Conservation (phyloP, 495 filamentous ascomycete genomes). For the Neurospora pannonica region DNA sequence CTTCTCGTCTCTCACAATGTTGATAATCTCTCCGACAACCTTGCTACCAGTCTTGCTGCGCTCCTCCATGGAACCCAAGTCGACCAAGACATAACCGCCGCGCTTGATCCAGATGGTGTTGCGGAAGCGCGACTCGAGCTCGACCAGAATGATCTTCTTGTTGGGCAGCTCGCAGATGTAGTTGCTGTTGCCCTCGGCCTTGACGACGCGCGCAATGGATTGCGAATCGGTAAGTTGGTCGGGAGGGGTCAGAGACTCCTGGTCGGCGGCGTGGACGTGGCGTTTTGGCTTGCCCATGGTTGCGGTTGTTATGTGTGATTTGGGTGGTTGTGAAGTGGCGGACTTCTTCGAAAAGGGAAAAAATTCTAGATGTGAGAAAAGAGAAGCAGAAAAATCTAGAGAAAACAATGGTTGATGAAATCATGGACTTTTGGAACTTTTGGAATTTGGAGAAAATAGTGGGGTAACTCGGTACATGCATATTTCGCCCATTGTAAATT, state of each 20-base stretch:
- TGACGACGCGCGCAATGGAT: conserved; percentile 62
- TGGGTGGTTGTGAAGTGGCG: background rate
- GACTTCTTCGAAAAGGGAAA: background rate
- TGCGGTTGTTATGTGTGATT: background rate
- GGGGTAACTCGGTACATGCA: background rate
- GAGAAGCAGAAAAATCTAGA: background rate
- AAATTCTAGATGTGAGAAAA: background rate
- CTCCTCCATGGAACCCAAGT: conserved; percentile 51
- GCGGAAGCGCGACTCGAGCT: conserved; percentile 73
- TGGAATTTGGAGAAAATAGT: background rate
- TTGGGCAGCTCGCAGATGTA: conserved; percentile 61
- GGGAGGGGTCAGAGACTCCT: conserved; percentile 68
- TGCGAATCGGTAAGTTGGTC: conserved; percentile 53
- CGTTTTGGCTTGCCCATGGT: conserved; percentile 67
- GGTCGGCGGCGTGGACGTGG: conserved; percentile 60
- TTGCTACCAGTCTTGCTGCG: conserved; percentile 65
- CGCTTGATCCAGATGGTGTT: conserved; percentile 86
- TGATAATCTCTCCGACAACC: conserved; percentile 81
- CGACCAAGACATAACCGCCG: conserved; percentile 77
- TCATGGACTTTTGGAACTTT: background rate
- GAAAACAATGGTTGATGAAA: background rate
- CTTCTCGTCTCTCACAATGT: conserved; percentile 86
- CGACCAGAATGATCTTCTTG: conserved; percentile 54
- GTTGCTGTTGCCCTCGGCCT: conserved; percentile 79
- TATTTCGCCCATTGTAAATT: background rate